Conservation (phyloP, 306 rosid genomes). For the Pyrus pyrifolia region DNA sequence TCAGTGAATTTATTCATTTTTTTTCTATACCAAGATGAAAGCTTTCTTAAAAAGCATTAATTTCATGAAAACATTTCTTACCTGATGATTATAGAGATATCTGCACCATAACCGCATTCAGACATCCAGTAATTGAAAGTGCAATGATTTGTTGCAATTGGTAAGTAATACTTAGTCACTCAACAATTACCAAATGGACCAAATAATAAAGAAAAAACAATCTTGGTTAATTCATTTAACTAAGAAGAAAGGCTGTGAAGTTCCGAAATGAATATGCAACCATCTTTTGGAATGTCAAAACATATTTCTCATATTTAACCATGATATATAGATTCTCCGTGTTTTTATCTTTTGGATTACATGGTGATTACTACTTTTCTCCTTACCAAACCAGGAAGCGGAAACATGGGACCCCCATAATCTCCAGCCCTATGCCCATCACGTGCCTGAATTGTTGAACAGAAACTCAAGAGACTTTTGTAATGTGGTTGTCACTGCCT, state of each 20-base stretch:
- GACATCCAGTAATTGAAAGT: conserved; percentile 29
- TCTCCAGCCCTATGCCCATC: too few species aligned
- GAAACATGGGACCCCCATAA: too few species aligned
- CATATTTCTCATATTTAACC: too few species aligned
- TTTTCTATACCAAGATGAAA: too few species aligned
- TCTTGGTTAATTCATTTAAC: neutral
- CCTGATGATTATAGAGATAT: conserved; percentile 38
- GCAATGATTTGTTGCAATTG: conserved; percentile 21
- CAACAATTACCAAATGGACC: neutral
- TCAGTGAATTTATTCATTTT: neutral
- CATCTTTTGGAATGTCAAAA: too few species aligned
- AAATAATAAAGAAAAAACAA: neutral
- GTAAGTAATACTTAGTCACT: neutral
- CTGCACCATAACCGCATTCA: conserved; percentile 32
- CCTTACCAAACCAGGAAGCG: too few species aligned
- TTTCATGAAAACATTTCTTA: neutral
- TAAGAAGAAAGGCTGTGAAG: neutral
- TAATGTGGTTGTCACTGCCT: too few species aligned
- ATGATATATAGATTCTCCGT: too few species aligned
- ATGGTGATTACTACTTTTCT: too few species aligned
- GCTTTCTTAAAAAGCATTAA: neutral
- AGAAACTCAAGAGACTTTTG: too few species aligned
- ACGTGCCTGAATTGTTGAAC: too few species aligned
- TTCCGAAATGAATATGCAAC: neutral
- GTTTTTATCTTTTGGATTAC: too few species aligned